Conservation (phyloP, 2,329 filamentous ascomycete genomes). For the Fusarium sp. region DNA sequence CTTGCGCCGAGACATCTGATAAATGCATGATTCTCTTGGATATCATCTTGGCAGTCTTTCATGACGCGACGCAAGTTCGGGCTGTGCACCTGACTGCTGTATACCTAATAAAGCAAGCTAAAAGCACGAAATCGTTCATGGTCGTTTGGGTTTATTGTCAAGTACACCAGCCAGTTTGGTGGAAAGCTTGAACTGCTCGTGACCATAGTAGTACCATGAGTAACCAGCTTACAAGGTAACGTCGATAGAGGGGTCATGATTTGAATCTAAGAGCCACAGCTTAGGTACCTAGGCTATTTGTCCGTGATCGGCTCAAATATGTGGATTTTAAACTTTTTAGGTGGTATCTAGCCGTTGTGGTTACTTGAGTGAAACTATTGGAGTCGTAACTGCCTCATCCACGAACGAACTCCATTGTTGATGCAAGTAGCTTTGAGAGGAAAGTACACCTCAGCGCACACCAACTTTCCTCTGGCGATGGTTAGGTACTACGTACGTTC, state of each 20-base stretch:
- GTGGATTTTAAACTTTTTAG: not conserved
- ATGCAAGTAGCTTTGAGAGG: conserved; percentile 34
- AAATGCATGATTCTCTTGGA: conserved; percentile 19
- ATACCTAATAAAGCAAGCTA: not conserved
- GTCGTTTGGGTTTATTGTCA: not conserved
- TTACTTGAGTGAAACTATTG: conserved; percentile 1
- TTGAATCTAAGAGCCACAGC: not conserved
- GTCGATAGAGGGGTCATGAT: not conserved
- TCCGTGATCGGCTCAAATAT: not conserved
- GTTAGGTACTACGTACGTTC: no score
- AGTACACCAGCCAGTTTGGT: not conserved
- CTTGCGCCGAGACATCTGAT: conserved; percentile 12
- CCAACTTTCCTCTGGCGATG: conserved; percentile 5
- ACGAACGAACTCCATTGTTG: conserved; percentile 12
- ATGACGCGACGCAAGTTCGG: conserved; percentile 22
- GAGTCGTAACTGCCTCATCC: conserved; percentile 16
- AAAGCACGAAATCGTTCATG: no score
- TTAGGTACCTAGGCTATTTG: conserved; percentile 2
- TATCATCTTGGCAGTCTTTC: conserved; percentile 9
- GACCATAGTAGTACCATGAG: conserved; percentile 7
- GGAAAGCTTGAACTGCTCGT: not conserved
- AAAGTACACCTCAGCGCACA: conserved; percentile 24
- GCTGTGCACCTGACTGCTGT: conserved; percentile 1
- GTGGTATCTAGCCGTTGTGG: conserved; percentile 7
- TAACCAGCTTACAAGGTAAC: not conserved